Base-by-base conservation (phyloP, 352 stramenopile species). In the Globisporangium nagaii region DNA sequence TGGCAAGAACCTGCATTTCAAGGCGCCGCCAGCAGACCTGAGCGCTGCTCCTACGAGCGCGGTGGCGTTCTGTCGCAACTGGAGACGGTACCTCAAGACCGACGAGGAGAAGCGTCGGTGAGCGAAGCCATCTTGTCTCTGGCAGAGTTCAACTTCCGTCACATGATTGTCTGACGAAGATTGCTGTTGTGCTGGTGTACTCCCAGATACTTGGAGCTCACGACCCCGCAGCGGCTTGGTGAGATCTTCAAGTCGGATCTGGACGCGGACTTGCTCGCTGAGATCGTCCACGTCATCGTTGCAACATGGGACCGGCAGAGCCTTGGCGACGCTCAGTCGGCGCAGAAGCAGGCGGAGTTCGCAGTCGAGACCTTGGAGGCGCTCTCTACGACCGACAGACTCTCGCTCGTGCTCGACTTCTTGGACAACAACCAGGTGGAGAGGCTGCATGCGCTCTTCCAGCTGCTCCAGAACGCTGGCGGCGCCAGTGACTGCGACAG, bases 51-150 rank as follows among this genome's bases (percentile, higher is more conserved):
- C 84, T 11, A 44, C 55, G 22, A 78, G 65, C 1, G 63, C 79
- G 0, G 66, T 79, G 0, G 78, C 86, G 13, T 94, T 94, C 53
- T 71, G 70, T 31, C 79, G 81, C 17, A 84, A 77, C 39, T 94
- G 84, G 84, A 68, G 64, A 9, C 78, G 84, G 45, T 77, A 84
- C 24, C 68, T 91, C 10, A 70, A 75, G 34, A 79, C 76, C 7
- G 60, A 40, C 2, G 68, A 76, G 2, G 69, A 70, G 19, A 94
- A 93, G 41, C 77, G 70, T 17, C 62, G 56, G 76, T 85, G 34
- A 37, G 39, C n/a, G n/a, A n/a, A n/a, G n/a, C n/a, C n/a, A n/a
- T n/a, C n/a, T n/a, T n/a, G n/a, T n/a, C n/a, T n/a, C n/a, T n/a
- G n/a, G n/a, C n/a, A n/a, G n/a, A n/a, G n/a, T n/a, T n/a, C n/a